Percentiles rank a stretch among this genome's conserved stretches.
Conservation (phyloP, 2,329 filamentous ascomycete species). For the Westerdykella ornata region DNA sequence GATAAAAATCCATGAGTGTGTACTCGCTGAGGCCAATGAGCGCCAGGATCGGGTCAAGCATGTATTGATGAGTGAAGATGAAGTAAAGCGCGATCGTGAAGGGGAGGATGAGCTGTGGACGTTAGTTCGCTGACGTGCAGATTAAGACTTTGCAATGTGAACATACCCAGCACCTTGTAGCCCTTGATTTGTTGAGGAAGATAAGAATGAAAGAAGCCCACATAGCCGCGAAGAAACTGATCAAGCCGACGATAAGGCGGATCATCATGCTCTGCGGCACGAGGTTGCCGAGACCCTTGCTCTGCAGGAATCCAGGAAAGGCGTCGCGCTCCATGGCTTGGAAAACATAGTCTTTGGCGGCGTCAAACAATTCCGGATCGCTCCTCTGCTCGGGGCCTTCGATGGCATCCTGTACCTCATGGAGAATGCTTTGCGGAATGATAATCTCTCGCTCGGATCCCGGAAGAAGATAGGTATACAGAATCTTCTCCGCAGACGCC, state of each 20-base stretch:
- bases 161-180: conserved; percentile 77
- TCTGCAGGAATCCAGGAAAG: conserved; percentile 92
- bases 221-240: conserved; percentile 83
- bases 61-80: conserved; percentile 77
- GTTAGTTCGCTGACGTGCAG: conserved; percentile 23
- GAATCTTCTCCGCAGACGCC: conserved; percentile 91
- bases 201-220: conserved; percentile 94
- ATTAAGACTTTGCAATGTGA: background rate
- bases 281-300: conserved; percentile 91
- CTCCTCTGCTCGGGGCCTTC: conserved; percentile 79
- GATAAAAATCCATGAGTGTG: conserved; percentile 85
- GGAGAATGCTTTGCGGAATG: conserved; percentile 77
- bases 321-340: conserved; percentile 99
- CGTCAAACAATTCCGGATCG: conserved; percentile 94
- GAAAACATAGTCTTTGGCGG: conserved; percentile 98
- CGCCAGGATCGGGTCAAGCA: conserved; percentile 84
- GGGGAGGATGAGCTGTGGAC: conserved; percentile 72
- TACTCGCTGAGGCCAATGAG: conserved; percentile 91
- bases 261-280: conserved; percentile 86
- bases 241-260: conserved; percentile 74
- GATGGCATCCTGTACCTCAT: conserved; percentile 78
- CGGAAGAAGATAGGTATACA: conserved; percentile 94
- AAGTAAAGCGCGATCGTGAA: conserved; percentile 84
- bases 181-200: conserved; percentile 70
- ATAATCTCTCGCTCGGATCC: conserved; percentile 97